Evolutionary conservation across 2,329 filamentous ascomycete genomes (phyloP), one percentile per base, ranked within the genome.

Genomic region (Botryotinia narcissicola): DNA sequence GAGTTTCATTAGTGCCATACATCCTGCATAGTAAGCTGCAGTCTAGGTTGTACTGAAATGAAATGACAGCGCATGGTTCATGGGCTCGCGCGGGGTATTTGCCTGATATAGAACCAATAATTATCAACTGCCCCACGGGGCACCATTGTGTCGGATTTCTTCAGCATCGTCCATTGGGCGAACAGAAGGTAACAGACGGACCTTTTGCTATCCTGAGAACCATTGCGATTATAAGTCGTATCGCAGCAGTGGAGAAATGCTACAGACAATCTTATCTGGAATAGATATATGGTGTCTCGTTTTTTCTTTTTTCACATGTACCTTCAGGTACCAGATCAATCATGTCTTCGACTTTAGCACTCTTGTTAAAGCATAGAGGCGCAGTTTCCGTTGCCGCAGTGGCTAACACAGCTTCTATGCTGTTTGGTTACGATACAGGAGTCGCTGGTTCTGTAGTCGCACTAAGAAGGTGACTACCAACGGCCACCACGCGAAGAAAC

Each of bases 391-490:
- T 76, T 35, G 73, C 77, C 22, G 69, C 73, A 25, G 76, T 74
- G 18, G 75, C 75, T 8, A 76, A 77, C 57, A 75, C 73, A 32
- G 76, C 74, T 42, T 76, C 77, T 18, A 63, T 78, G 54, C 72
- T 78, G 29, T 77, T 78, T 60, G 77, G 77, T 18, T 78, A 72
- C 35, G 77, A 78, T 51, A 78, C 76, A 10, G 76, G 77, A n/a
- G 77, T 78, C 32, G 76, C 75, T 37, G 75, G 76, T 35, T 73
- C 75, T 25, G 73, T 76, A 25, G 73, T 77, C 25, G 76, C 76
- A 18, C 54, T 78, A 12, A 71, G 44, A 61, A 75, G 75, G 76
- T 77, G 37, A 18, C 25, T 40, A 42, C 18, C n/a, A 44, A 64
- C 16, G 22, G 18, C 25, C 3, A 8, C 46, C 18, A 44, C 16